Percentiles rank a stretch among this genome's conserved stretches.
These are phyloP conservation scores for Nannochloris sp. DNA, from an alignment of 139 green algal genomes.

Conservation along the genomic window DNA sequence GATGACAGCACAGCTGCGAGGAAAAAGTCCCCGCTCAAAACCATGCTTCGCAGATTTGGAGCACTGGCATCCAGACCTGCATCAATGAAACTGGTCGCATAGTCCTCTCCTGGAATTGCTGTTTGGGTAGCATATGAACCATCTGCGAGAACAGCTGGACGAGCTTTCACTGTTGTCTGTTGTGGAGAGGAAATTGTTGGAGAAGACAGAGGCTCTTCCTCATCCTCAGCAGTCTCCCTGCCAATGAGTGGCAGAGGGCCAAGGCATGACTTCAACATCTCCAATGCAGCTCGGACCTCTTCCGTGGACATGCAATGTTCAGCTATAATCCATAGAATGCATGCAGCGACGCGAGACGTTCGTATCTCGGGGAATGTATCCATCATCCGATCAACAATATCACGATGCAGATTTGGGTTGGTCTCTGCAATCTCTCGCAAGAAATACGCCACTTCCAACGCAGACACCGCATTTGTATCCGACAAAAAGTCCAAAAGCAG, in stretches of 20 bases:
- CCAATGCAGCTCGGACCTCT: constrained; percentile 68
- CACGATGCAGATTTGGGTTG: constrained; percentile 71
- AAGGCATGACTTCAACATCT: constrained; percentile 64
- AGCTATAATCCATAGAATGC: constrained; percentile 87
- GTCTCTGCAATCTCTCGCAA: constrained; percentile 94
- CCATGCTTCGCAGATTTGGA: constrained; percentile 53
- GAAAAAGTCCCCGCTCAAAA: constrained; percentile 90
- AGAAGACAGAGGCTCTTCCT: constrained; percentile 13
- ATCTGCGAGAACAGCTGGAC: constrained; percentile 89
- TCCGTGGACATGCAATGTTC: constrained; percentile 70
- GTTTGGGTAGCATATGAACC: constrained; percentile 93
- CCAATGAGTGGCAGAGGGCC: constrained; percentile 64
- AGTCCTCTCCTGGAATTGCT: constrained; percentile 19
- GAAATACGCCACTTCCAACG: constrained; percentile 64
- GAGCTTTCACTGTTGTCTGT: constrained; percentile 25
- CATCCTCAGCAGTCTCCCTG: constrained; percentile 15
- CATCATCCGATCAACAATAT: constrained; percentile 78
- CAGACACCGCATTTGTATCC: constrained; percentile 71
- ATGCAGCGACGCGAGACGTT: constrained; percentile 71
- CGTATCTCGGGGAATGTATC: constrained; percentile 81
- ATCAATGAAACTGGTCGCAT: constrained; percentile 16
- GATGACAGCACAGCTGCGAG: constrained; percentile 71
- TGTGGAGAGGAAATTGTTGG: background rate
- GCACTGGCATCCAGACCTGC: background rate
- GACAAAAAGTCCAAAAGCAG: constrained; percentile 98